A percentile compares a stretch with the other conserved stretches of the same genome.
Evolutionary conservation across 257 asterid genomes (phyloP).

Genomic region (Ballota nigra): DNA sequence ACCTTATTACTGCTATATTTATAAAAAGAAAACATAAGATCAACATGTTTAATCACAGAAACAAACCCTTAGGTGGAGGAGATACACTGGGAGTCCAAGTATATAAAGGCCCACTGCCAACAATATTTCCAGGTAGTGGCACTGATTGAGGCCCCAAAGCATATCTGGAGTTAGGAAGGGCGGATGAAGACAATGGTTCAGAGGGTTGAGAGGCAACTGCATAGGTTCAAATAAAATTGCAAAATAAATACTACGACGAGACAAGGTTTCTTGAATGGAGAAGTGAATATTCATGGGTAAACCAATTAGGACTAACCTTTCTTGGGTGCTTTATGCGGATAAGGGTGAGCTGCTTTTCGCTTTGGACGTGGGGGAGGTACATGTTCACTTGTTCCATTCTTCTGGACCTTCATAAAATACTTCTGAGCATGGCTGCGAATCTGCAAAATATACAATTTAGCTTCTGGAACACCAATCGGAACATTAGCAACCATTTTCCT

Average conservation of each 20-base stretch:
- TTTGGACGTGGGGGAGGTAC: slow-evolving; percentile 94
- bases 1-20: not conserved
- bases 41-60: not conserved
- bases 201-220: slow-evolving; percentile 45
- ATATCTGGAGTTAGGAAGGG: slow-evolving; percentile 40
- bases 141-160: slow-evolving; percentile 42
- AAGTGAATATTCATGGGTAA: not conserved
- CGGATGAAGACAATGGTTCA: slow-evolving; percentile 41
- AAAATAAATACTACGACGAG: slow-evolving; percentile 9
- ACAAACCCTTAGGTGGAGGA: slow-evolving; percentile 48
- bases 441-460: slow-evolving; percentile 39
- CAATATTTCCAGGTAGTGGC: slow-evolving; percentile 35
- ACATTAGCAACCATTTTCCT: not conserved
- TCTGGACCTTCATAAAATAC: slow-evolving; percentile 77
- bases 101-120: slow-evolving; percentile 29
- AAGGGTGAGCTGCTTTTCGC: slow-evolving; percentile 87
- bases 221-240: slow-evolving; percentile 4
- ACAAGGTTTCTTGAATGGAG: slow-evolving; percentile 5
- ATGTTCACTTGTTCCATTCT: slow-evolving; percentile 72
- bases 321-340: slow-evolving; percentile 83
- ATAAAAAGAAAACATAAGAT: not conserved
- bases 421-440: slow-evolving; percentile 96
- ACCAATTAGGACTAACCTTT: slow-evolving; percentile 37
- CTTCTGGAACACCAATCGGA: not conserved
- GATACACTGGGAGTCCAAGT: slow-evolving; percentile 38